Evolutionary conservation across 352 stramenopile species (phyloP).

Genomic region (Pythium aristosporum): DNA sequence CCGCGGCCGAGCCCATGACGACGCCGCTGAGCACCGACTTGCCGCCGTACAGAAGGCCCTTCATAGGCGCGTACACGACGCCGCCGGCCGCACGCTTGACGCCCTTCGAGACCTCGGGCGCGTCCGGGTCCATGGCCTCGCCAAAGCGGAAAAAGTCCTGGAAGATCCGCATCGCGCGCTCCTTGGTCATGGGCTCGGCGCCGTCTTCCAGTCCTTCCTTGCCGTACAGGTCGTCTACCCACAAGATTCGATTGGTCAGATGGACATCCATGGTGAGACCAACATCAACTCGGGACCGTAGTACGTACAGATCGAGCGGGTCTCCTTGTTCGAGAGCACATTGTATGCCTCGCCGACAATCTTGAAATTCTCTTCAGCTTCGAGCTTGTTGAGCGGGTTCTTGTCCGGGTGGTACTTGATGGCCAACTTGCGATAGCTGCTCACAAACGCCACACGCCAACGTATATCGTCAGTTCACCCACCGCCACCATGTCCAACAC

Average conservation of each 20-base stretch:
- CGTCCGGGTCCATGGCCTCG: conserved; percentile 81
- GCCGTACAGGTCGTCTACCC: conserved; percentile 91
- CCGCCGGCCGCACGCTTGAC: conserved; percentile 75
- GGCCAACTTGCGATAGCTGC: conserved; percentile 88
- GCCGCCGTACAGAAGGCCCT: conserved; percentile 80
- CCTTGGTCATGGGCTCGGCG: conserved; percentile 79
- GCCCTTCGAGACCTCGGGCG: conserved; percentile 72
- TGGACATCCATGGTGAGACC: conserved; percentile 8
- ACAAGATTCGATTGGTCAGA: conserved; percentile 4
- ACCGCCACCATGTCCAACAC: background rate
- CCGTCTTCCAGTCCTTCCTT: conserved; percentile 90
- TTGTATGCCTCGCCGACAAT: conserved; percentile 94
- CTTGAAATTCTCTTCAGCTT: conserved; percentile 93
- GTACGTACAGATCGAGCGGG: conserved; percentile 82
- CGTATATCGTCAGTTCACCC: background rate
- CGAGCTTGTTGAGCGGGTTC: conserved; percentile 81
- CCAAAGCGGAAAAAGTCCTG: conserved; percentile 86
- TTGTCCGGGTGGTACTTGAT: conserved; percentile 95
- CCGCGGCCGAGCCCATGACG: conserved; percentile 80
- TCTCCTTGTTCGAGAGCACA: conserved; percentile 91
- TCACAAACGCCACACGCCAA: background rate
- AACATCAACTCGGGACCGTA: background rate
- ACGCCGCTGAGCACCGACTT: conserved; percentile 81
- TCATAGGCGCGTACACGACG: conserved; percentile 78
- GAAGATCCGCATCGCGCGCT: conserved; percentile 84